Base-by-base conservation (phyloP, 1,284 basidiomycete genomes). In the Microbotryum intermedium region DNA sequence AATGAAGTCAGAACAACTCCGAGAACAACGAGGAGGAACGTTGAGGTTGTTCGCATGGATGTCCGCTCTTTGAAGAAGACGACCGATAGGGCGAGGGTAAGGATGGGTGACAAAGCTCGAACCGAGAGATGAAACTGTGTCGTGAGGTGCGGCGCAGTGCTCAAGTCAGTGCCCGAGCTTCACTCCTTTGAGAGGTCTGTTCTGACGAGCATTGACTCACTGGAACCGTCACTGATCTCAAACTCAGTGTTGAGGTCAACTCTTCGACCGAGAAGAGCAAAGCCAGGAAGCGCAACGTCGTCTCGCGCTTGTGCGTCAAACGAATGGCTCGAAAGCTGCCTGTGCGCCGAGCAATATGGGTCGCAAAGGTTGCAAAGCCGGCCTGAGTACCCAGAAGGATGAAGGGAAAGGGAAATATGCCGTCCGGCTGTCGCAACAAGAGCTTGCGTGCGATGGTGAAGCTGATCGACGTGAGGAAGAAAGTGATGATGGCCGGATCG, bases 51-150 rank as follows among this genome's bases (percentile, higher is more conserved):
- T 3, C 53, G 58, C 1, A 64, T 23, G 7, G 67, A 64, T 4
- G 64, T 53, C 1, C 9, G 25, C 10, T 51, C 23, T 34, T 42
- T 13, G 49, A 68, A 66, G 56, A 68, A 64, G 30, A 60, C 11
- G 28, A 66, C 49, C 4, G 59, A 62, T 29, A 64, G 52, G 47
- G 59, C 23, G 26, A 66, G 60, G 23, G 67, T 66, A 28, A 68
- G 52, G 50, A 68, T 49, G 11, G 67, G 67, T 1, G 67, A 50
- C 2, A 61, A 58, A 4, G 67, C 64, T 26, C 67, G 64, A 4
- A 68, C 57, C 23, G 64, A 64, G 29, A 68, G 45, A 52, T 68
- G 67, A 34, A 63, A 65, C 62, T 64, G 50, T 7, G 18, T 5
- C 3, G 21, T 34, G 30, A 26, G 16, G 44, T 23, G 42, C 13